These are phyloP conservation scores for Didymella pomorum DNA, from an alignment of 2,329 filamentous ascomycete genomes.

Conservation along the genomic window DNA sequence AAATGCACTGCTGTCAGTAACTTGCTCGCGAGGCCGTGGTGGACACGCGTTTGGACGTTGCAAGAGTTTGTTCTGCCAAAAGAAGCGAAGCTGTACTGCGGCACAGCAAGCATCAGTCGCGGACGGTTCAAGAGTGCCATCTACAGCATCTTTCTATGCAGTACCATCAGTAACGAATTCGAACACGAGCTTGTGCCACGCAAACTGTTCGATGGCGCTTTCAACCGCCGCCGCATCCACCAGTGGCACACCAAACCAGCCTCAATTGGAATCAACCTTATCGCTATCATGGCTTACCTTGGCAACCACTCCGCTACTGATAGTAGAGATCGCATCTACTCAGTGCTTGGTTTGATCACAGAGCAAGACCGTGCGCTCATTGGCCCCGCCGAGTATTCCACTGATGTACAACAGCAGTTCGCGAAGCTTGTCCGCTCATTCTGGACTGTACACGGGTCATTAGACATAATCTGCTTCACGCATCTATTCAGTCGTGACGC, in stretches of 20 bases:
- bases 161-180: conserved; percentile 31
- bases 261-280: conserved; percentile 31
- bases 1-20: conserved; percentile 35
- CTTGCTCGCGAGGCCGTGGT: conserved; percentile 41
- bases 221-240: conserved; percentile 41
- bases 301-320: conserved; percentile 42
- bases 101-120: conserved; percentile 31
- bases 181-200: conserved; percentile 38
- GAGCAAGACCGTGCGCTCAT: conserved; percentile 33
- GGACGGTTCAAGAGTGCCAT: conserved; percentile 40
- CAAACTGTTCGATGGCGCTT: conserved; percentile 37
- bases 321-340: conserved; percentile 41
- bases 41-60: conserved; percentile 39
- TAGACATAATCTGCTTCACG: conserved; percentile 45
- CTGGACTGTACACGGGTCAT: conserved; percentile 32
- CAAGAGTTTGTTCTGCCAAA: conserved; percentile 44
- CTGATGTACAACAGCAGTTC: conserved; percentile 28
- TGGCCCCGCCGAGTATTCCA: conserved; percentile 37
- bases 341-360: conserved; percentile 40
- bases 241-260: conserved; percentile 33
- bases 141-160: conserved; percentile 42
- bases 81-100: conserved; percentile 40
- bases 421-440: conserved; percentile 41
- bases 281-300: conserved; percentile 41
- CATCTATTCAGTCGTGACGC: conserved; percentile 40